phyloP scores from a whole-genome alignment of 2,329 filamentous ascomycete species.

The Fusarium staphyleae region DNA sequence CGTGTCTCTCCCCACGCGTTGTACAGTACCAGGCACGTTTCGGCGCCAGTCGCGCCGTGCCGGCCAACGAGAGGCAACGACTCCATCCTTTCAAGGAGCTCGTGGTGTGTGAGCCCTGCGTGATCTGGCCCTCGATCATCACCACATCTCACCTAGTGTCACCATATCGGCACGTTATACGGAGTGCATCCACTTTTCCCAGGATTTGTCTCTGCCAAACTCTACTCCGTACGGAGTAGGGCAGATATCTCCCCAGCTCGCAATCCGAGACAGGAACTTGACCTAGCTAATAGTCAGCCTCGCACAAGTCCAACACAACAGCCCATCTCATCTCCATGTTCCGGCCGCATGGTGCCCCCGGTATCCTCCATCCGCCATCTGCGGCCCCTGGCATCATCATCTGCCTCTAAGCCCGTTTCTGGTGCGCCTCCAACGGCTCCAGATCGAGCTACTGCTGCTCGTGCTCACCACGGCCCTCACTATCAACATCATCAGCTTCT shows the following conservation, averaged over 20 bases:
- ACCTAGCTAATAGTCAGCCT: not conserved
- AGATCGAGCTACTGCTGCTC: slow-evolving; percentile 9
- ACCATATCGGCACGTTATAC: slow-evolving; percentile 14
- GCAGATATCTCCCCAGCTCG: slow-evolving; percentile 6
- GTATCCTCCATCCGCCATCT: slow-evolving; percentile 38
- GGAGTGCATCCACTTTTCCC: slow-evolving; percentile 6
- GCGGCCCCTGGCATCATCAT: slow-evolving; percentile 35
- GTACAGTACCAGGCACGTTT: slow-evolving; percentile 1
- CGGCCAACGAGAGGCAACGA: not conserved
- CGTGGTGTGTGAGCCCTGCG: slow-evolving; percentile 29
- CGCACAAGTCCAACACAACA: slow-evolving; percentile 16
- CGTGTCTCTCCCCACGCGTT: not conserved
- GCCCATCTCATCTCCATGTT: slow-evolving; percentile 41
- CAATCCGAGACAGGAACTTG: slow-evolving; percentile 11
- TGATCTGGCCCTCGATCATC: slow-evolving; percentile 32
- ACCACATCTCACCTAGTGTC: slow-evolving; percentile 25
- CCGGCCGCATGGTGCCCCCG: slow-evolving; percentile 38
- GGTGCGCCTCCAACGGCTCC: not conserved
- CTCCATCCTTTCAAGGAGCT: not conserved
- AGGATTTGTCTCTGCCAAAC: slow-evolving; percentile 1
- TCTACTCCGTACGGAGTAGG: too few relatives aligned
- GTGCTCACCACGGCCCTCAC: slow-evolving; percentile 4
- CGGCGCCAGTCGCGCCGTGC: slow-evolving; percentile 10
- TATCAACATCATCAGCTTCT: slow-evolving; percentile 1
- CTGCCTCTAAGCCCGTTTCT: slow-evolving; percentile 22